These are phyloP conservation scores for Phellinidium pouzarii DNA, from an alignment of 1,284 basidiomycete species.

Conservation along the genomic window DNA sequence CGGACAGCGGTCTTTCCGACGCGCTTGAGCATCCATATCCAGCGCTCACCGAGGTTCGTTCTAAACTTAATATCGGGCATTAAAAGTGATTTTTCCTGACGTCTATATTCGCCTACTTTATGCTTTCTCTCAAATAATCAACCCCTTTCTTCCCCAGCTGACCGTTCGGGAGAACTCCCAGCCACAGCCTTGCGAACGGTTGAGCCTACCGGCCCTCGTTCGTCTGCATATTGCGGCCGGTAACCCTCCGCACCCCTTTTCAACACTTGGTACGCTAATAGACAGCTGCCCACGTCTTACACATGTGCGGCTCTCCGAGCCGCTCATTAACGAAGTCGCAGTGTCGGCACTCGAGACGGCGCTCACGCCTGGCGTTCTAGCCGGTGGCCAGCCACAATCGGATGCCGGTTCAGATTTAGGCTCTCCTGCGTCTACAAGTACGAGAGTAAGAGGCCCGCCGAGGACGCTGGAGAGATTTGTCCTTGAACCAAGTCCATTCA, in stretches of 20 bases:
- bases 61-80: neutral
- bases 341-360: neutral
- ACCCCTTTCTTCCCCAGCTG: neutral
- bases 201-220: constrained; percentile 5
- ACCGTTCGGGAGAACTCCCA: constrained; percentile 11
- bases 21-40: constrained; percentile 7
- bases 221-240: constrained; percentile 12
- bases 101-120: too few relatives aligned
- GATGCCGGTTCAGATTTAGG: too few relatives aligned
- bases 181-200: neutral
- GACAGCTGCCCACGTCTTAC: constrained; percentile 7
- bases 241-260: constrained; percentile 3
- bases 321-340: constrained; percentile 9
- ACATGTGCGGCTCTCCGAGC: constrained; percentile 11
- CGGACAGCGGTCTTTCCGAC: constrained; percentile 9
- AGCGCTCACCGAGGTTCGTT: constrained; percentile 3
- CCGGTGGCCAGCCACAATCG: neutral
- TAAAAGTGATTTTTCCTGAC: too few relatives aligned
- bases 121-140: neutral
- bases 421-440: too few relatives aligned
- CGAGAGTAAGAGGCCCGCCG: neutral
- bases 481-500: neutral
- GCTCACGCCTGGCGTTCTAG: neutral
- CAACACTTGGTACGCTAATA: neutral
- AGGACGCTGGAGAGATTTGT: neutral